A percentile compares a stretch with the other conserved stretches of the same genome.
Conservation (phyloP, 805 yeast genomes). For the Kazachstania viticola region DNA sequence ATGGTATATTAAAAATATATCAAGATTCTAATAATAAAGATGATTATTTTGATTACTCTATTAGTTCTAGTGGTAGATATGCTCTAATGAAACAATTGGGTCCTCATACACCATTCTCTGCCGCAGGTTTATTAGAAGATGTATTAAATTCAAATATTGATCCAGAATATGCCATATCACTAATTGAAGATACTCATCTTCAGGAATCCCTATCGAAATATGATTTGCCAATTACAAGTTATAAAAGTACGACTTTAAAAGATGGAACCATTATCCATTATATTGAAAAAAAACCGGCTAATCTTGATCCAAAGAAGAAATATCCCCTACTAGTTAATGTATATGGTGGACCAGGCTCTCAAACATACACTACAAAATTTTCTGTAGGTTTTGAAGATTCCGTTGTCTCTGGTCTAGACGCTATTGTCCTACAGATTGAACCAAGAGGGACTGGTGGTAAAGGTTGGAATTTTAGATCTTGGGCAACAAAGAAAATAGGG, state of each 20-base stretch:
- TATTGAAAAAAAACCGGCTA: slow-evolving; percentile 51
- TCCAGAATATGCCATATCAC: slow-evolving; percentile 6
- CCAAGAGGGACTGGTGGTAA: slow-evolving; percentile 79
- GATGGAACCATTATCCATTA: slow-evolving; percentile 37
- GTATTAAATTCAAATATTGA: slow-evolving; percentile 8
- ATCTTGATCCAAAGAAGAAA: slow-evolving; percentile 34
- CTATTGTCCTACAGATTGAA: slow-evolving; percentile 55
- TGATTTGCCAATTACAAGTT: slow-evolving; percentile 36
- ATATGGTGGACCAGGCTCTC: slow-evolving; percentile 79
- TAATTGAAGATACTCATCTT: slow-evolving; percentile 10
- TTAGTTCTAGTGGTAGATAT: slow-evolving; percentile 47
- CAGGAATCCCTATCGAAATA: slow-evolving; percentile 21
- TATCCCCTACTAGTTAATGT: slow-evolving; percentile 59
- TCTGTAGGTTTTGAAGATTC: slow-evolving; percentile 47
- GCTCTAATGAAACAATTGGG: slow-evolving; percentile 20
- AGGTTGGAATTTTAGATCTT: slow-evolving; percentile 55
- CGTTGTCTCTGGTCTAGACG: slow-evolving; percentile 43
- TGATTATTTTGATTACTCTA: slow-evolving; percentile 33
- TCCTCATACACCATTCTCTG: slow-evolving; percentile 8
- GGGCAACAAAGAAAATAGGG: slow-evolving; percentile 49
- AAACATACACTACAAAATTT: slow-evolving; percentile 38
- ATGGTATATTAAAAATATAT: slow-evolving; percentile 5
- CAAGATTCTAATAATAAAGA: slow-evolving; percentile 13
- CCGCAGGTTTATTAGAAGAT: slow-evolving; percentile 16
- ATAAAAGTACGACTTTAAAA: slow-evolving; percentile 30